phyloP scores from a whole-genome alignment of 176 grass and related monocot genomes.

The Bolboschoenus planiculmis region DNA sequence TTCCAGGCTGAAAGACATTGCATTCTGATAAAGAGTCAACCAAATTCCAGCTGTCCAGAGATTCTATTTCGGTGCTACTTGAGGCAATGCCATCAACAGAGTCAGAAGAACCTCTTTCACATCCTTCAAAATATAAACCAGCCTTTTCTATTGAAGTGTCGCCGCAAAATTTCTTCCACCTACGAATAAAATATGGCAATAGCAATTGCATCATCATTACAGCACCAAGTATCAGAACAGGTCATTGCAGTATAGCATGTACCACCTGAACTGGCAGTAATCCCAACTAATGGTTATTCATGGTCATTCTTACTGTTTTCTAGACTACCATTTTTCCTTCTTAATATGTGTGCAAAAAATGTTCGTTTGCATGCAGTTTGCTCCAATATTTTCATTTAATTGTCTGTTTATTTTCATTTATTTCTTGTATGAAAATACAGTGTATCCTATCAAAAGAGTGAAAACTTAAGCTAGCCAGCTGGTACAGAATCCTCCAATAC shows the following conservation, averaged over 20 bases:
- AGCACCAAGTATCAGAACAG: not conserved
- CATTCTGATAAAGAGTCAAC: slow-evolving; percentile 37
- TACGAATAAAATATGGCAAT: slow-evolving; percentile 26
- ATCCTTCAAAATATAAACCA: slow-evolving; percentile 51
- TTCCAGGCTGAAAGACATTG: slow-evolving; percentile 19
- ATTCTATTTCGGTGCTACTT: slow-evolving; percentile 17
- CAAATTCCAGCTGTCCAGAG: slow-evolving; percentile 30
- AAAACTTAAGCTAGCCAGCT: not conserved
- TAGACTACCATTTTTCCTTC: not conserved
- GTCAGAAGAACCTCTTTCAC: slow-evolving; percentile 22
- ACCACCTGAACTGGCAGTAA: not conserved
- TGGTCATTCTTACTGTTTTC: not conserved
- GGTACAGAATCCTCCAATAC: not conserved
- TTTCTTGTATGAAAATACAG: not conserved
- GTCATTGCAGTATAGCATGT: too few relatives aligned
- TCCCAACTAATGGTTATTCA: not conserved
- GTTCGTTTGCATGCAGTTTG: not conserved
- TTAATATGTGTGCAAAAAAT: not conserved
- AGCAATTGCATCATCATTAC: not conserved
- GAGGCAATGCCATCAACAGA: slow-evolving; percentile 12
- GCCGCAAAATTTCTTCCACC: slow-evolving; percentile 74
- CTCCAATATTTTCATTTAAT: not conserved
- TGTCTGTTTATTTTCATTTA: not conserved
- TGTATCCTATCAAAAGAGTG: not conserved
- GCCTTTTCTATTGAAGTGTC: slow-evolving; percentile 88